Evolutionary conservation across 306 rosid genomes (phyloP).

Genomic region (Castanopsis chinensis): DNA sequence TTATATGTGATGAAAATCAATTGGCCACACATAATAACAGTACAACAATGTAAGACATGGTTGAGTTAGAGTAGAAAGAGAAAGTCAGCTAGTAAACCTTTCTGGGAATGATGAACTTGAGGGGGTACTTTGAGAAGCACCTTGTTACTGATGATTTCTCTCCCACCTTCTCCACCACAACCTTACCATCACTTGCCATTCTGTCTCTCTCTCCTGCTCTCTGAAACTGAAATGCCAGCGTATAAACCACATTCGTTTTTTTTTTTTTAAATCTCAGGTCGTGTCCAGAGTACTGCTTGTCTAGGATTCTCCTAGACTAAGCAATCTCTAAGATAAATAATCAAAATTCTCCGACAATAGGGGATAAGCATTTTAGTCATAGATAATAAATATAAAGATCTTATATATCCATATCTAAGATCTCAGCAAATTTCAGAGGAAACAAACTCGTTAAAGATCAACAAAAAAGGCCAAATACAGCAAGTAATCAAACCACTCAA

Average conservation of each 20-base stretch:
- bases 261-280: not conserved
- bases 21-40: not conserved
- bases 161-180: conserved; percentile 69
- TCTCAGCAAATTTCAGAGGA: not conserved
- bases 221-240: not conserved
- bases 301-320: not conserved
- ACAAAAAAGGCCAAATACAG: not conserved
- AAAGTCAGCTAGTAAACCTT: conserved; percentile 42
- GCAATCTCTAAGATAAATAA: not conserved
- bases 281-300: not conserved
- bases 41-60: not conserved
- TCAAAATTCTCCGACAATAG: not conserved
- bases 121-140: conserved; percentile 85
- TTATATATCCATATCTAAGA: not conserved
- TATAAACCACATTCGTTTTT: not conserved
- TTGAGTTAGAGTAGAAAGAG: not conserved
- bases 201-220: conserved; percentile 8
- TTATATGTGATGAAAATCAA: conserved; percentile 2
- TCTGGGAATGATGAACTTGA: conserved; percentile 76
- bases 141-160: conserved; percentile 63
- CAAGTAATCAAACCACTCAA: not conserved
- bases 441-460: not conserved
- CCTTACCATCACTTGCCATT: conserved; percentile 42
- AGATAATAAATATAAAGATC: not conserved
- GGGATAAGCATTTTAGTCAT: not conserved